A percentile compares a stretch with the other conserved stretches of the same genome.
These are phyloP conservation scores for Cryptococcus depauperatus DNA, from an alignment of 1,284 basidiomycete species.

Conservation along the genomic window DNA sequence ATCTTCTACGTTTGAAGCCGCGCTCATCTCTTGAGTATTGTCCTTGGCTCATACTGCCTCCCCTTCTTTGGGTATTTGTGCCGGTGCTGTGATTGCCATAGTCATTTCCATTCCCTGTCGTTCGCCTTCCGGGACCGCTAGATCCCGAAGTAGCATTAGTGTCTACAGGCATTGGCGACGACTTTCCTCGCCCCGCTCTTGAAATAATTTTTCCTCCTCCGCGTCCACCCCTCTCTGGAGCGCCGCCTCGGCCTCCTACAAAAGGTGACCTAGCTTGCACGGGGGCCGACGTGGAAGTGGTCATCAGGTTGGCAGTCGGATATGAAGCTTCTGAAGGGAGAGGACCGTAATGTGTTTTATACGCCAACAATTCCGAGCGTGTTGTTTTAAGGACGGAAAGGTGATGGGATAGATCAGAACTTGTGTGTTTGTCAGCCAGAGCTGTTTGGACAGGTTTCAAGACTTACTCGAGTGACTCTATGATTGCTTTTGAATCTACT, in stretches of 20 bases:
- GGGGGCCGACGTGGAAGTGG: neutral
- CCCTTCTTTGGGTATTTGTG: neutral
- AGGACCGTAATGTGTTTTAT: slow-evolving; percentile 21
- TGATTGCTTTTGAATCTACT: slow-evolving; percentile 32
- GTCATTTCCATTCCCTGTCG: neutral
- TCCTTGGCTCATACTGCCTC: slow-evolving; percentile 1
- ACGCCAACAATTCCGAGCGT: slow-evolving; percentile 23
- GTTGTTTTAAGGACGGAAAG: slow-evolving; percentile 23
- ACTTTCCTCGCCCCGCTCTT: neutral
- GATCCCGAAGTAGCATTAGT: no score
- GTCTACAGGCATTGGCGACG: neutral
- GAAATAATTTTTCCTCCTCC: neutral
- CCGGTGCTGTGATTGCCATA: neutral
- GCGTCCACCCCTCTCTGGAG: neutral
- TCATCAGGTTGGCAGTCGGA: neutral
- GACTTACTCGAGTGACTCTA: slow-evolving; percentile 37
- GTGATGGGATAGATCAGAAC: slow-evolving; percentile 35
- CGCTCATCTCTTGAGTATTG: slow-evolving; percentile 1
- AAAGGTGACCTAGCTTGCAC: neutral
- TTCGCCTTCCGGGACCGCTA: neutral
- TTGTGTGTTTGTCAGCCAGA: slow-evolving; percentile 1
- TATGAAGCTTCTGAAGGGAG: slow-evolving; percentile 1
- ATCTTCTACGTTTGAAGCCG: slow-evolving; percentile 1
- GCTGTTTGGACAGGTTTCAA: neutral
- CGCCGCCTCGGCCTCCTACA: neutral